Base-by-base conservation (phyloP, 2,329 filamentous ascomycete genomes). In the Cercospora citrullina region DNA sequence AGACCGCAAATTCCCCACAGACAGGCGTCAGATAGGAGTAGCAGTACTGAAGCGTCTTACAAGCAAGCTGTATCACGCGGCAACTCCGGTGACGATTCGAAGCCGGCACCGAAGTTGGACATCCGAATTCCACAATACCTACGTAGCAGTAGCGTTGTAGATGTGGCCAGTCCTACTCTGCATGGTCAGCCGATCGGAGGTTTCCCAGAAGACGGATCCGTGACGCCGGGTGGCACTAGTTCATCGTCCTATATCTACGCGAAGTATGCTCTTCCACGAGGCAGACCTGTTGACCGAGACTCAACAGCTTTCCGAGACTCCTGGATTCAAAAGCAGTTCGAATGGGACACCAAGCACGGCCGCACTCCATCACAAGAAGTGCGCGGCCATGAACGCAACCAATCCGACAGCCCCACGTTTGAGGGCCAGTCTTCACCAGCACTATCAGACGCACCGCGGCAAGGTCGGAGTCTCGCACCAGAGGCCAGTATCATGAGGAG, bases 191-290 rank as follows among this genome's bases (percentile, higher is more conserved):
- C 30, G n/a, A 65, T 61, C 4, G 58, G 21, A 61, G 48, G 36
- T 21, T 60, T 58, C 18, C 48, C 36, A 18, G 53, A 57, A 42
- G 31, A 63, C 2, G 64, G 65, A 18, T 58, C 55, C 5, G 61
- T 48, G 31, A 71, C 69, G 7, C 68, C 69, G 4, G 70, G 63
- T 14, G 69, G 60, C 9, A 66, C 69, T 10, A 69, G 63, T 65
- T 1, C 88, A 2, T 85, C 90, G 0, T 92, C 93, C 0, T 96
- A 96, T 77, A 91, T 92, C 16, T 95, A 97, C 77, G 90, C 93
- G 7, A 96, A 91, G 68, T 97, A 93, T 63, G 83, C 87, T 1
- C 83, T 98, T 31, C 94, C 95, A 0, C 87, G 94, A 69, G 94
- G 94, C 14, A 92, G 95, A 77, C 85, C 86, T 36, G 80, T 96